phyloP scores from a whole-genome alignment of 257 asterid species.

The Lycium ferocissimum region DNA sequence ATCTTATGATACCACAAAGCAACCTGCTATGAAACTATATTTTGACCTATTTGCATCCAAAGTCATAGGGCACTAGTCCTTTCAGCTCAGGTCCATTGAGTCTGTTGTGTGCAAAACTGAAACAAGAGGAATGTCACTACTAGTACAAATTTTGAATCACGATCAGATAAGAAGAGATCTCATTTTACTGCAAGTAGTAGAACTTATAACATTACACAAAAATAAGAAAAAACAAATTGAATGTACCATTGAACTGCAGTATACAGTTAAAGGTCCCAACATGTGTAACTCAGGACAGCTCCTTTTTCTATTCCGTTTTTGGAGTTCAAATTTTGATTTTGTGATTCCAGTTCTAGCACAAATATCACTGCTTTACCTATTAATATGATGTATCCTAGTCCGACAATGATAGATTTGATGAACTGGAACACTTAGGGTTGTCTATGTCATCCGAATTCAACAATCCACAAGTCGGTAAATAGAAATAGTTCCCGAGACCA shows the following conservation, averaged over 20 bases:
- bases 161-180: neutral
- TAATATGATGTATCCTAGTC: neutral
- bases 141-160: neutral
- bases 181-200: neutral
- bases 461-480: neutral
- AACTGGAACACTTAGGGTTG: neutral
- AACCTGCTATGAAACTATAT: neutral
- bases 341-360: neutral
- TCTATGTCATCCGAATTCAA: neutral
- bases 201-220: neutral
- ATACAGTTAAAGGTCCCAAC: neutral
- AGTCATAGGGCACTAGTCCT: conserved; percentile 85
- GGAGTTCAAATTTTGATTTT: neutral
- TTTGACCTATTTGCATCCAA: conserved; percentile 63
- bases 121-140: neutral
- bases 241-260: neutral
- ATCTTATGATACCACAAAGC: no score
- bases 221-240: neutral
- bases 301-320: neutral
- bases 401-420: neutral
- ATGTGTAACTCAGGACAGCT: neutral
- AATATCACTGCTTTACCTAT: neutral
- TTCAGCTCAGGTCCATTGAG: conserved; percentile 88
- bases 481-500: neutral
- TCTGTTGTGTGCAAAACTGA: conserved; percentile 72